These are phyloP conservation scores for Hyaloscypha hepaticicola DNA, from an alignment of 495 filamentous ascomycete species.

Conservation along the genomic window DNA sequence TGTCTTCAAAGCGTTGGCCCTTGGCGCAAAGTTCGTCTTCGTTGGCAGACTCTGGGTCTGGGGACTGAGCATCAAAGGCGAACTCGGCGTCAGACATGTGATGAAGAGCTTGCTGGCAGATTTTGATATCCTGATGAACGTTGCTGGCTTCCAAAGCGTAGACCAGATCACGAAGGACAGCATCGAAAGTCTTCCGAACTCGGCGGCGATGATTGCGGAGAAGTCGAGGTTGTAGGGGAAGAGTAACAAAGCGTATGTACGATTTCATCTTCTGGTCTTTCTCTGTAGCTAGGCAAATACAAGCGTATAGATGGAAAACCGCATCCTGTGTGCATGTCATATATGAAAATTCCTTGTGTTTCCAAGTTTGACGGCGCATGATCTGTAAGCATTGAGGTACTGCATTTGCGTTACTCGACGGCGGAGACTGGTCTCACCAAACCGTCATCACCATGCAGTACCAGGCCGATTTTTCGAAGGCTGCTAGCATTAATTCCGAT, in stretches of 20 bases:
- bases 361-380: not conserved
- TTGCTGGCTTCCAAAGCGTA: conserved; percentile 55
- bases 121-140: conserved; percentile 64
- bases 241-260: not conserved
- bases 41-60: conserved; percentile 63
- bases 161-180: conserved; percentile 50
- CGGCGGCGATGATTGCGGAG: conserved; percentile 38
- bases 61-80: conserved; percentile 58
- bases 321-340: not conserved
- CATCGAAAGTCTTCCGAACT: conserved; percentile 36
- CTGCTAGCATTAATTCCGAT: too few relatives aligned
- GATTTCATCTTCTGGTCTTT: not conserved
- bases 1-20: conserved; percentile 59
- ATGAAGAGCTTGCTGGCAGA: conserved; percentile 64
- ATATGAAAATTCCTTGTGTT: not conserved
- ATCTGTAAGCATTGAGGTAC: not conserved
- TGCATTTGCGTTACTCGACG: not conserved
- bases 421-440: not conserved
- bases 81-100: conserved; percentile 61
- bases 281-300: not conserved
- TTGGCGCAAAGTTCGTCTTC: conserved; percentile 65
- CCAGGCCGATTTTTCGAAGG: not conserved
- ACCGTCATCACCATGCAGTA: not conserved
- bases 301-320: not conserved
- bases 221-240: conserved; percentile 31